A percentile compares a stretch with the other conserved stretches of the same genome.
phyloP scores from a whole-genome alignment of 1,139 yeast genomes.

The Debaryomyces sp. region DNA sequence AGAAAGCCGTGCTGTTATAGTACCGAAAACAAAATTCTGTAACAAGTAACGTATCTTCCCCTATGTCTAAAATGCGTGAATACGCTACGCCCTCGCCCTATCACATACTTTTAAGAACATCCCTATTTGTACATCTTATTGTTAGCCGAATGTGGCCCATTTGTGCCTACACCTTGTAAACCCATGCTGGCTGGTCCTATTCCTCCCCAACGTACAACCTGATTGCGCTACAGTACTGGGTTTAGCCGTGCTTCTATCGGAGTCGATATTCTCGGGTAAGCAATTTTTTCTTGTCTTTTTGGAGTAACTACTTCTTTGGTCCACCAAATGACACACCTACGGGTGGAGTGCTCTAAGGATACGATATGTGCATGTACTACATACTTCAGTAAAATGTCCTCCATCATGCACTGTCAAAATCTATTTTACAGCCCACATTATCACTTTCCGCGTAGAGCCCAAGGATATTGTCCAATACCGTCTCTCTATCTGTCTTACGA shows the following conservation, averaged over 20 bases:
- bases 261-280: neutral
- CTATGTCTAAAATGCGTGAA: neutral
- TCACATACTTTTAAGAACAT: neutral
- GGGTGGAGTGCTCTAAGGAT: neutral
- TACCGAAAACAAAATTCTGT: neutral
- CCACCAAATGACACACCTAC: neutral
- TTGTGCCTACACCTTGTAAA: neutral
- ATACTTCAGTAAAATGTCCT: neutral
- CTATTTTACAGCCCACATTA: neutral
- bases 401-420: neutral
- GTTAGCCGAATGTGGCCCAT: neutral
- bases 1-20: neutral
- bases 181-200: neutral
- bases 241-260: slow-evolving; percentile 1
- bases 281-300: neutral
- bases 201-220: neutral
- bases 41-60: neutral
- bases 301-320: neutral
- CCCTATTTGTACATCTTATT: neutral
- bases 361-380: neutral
- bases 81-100: neutral
- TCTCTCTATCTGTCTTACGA: neutral
- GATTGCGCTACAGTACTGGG: neutral
- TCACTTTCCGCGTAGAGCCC: neutral
- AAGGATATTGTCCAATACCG: neutral